Percentiles rank a stretch among this genome's conserved stretches.
These are phyloP conservation scores for Deinandra increscens DNA, from an alignment of 129 eudicot species.

Conservation along the genomic window DNA sequence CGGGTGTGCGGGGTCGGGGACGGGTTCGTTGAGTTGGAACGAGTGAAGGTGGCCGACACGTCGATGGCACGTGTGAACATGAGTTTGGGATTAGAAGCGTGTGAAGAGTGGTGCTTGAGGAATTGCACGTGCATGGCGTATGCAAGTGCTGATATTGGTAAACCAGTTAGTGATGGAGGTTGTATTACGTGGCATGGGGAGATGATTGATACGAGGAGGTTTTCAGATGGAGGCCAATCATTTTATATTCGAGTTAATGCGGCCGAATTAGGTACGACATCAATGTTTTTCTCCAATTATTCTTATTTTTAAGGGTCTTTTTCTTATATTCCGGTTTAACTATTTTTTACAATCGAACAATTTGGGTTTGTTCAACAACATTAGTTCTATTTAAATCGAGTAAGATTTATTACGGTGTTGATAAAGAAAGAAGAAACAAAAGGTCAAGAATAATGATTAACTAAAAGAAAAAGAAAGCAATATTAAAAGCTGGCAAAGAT, in stretches of 20 bases:
- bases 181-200: constrained; percentile 6
- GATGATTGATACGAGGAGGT: constrained; percentile 4
- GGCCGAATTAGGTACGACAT: constrained; percentile 42
- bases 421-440: no score
- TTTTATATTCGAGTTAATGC: constrained; percentile 51
- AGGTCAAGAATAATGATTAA: no score
- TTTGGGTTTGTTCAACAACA: no score
- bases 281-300: no score
- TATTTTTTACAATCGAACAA: no score
- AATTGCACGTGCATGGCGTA: constrained; percentile 63
- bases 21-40: constrained; percentile 41
- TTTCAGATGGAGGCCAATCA: constrained; percentile 24
- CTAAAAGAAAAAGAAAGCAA: no score
- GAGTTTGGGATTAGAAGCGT: constrained; percentile 39
- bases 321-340: no score
- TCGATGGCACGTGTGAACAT: constrained; percentile 36
- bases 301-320: no score
- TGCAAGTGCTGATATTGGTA: constrained; percentile 24
- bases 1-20: constrained; percentile 27
- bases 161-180: constrained; percentile 2
- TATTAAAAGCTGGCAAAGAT: neutral
- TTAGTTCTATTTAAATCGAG: no score
- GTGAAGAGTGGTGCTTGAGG: constrained; percentile 39
- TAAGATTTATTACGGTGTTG: no score
- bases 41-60: constrained; percentile 46